These are phyloP conservation scores for Alternaria tenuissima DNA, from an alignment of 2,329 filamentous ascomycete species.

Conservation along the genomic window DNA sequence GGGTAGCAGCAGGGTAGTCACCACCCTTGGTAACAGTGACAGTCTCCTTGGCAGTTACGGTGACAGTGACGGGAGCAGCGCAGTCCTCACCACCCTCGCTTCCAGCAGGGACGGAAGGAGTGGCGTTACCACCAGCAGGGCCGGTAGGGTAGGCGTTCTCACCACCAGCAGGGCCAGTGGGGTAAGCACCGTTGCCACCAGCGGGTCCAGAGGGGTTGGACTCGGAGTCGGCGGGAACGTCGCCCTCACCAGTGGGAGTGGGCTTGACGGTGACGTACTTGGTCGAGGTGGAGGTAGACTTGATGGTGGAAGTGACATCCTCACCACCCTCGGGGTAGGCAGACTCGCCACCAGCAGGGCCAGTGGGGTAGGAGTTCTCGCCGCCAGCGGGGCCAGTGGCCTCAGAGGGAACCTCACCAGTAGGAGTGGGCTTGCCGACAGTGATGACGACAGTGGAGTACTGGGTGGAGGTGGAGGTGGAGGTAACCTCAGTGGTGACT, in stretches of 20 bases:
- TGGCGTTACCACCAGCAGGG: constrained; percentile 8
- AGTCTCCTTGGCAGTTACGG: constrained; percentile 49
- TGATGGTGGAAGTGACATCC: constrained; percentile 48
- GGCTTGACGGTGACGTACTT: constrained; percentile 41
- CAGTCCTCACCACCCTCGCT: constrained; percentile 36
- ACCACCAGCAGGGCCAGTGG: constrained; percentile 15
- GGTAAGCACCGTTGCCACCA: constrained; percentile 3
- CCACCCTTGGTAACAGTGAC: constrained; percentile 46
- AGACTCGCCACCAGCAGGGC: constrained; percentile 9
- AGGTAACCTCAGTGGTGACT: constrained; percentile 50
- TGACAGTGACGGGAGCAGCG: constrained; percentile 46
- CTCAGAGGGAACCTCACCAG: constrained; percentile 5
- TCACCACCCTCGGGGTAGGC: constrained; percentile 14
- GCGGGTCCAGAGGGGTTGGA: constrained; percentile 7
- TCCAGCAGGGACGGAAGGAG: constrained; percentile 15
- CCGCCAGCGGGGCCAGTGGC: constrained; percentile 20
- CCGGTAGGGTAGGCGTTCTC: constrained; percentile 9
- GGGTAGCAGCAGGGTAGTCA: constrained; percentile 19
- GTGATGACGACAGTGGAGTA: constrained; percentile 46
- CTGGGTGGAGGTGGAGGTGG: constrained; percentile 43
- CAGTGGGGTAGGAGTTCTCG: constrained; percentile 6
- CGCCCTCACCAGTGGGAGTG: constrained; percentile 9
- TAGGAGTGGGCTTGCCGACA: constrained; percentile 12
- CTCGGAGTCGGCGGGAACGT: constrained; percentile 4
- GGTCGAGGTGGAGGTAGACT: constrained; percentile 43